These are phyloP conservation scores for Madurella fahalii DNA, from an alignment of 2,329 filamentous ascomycete species.

Conservation along the genomic window DNA sequence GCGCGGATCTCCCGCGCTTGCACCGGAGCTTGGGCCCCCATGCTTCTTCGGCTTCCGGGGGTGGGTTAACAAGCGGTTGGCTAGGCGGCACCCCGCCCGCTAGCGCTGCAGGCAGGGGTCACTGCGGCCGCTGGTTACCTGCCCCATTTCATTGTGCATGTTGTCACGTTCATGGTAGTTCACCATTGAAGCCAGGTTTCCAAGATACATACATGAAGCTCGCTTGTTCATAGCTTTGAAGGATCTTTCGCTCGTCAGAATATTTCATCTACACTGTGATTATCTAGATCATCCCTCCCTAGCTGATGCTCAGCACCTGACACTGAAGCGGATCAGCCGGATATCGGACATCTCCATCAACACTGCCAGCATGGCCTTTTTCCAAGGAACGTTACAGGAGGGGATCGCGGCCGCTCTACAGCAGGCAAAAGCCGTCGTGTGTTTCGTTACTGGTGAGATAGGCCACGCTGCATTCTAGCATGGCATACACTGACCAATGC, in stretches of 20 bases:
- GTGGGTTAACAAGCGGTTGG: not conserved
- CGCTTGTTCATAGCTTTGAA: too few species aligned
- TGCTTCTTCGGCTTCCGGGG: not conserved
- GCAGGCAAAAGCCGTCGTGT: constrained; percentile 73
- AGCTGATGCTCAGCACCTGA: not conserved
- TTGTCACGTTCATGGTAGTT: not conserved
- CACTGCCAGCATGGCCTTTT: constrained; percentile 61
- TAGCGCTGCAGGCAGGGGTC: constrained; percentile 4
- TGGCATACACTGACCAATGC: constrained; percentile 10
- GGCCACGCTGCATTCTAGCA: not conserved
- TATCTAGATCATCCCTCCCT: too few species aligned
- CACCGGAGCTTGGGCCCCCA: constrained; percentile 4
- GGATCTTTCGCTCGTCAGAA: too few species aligned
- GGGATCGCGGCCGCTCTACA: constrained; percentile 74
- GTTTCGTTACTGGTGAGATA: constrained; percentile 73
- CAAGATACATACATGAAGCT: too few species aligned
- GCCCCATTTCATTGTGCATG: not conserved
- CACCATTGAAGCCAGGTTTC: not conserved
- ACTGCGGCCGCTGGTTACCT: not conserved
- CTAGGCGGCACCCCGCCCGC: constrained; percentile 3
- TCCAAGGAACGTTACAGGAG: constrained; percentile 71
- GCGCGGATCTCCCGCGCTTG: too few species aligned
- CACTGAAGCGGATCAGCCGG: not conserved
- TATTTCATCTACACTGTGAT: too few species aligned
- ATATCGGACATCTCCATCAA: not conserved